Evolutionary conservation across 2,329 filamentous ascomycete genomes (phyloP).

Genomic region (Colletotrichum sp.): DNA sequence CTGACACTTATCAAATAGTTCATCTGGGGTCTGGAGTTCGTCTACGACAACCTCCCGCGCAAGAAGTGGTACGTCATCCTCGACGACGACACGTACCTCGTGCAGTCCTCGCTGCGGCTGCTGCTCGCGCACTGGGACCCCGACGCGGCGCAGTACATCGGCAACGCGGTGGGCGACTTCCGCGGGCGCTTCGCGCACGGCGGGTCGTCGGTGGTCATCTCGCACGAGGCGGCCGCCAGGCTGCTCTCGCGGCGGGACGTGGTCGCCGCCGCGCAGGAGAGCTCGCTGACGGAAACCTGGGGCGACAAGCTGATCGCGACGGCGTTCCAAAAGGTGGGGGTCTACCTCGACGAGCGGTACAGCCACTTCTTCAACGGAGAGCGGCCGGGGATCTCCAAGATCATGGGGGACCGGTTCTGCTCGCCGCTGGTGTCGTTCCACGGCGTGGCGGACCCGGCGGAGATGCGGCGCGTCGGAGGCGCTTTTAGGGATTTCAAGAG

Average conservation of each 20-base stretch:
- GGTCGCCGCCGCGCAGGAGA: constrained; percentile 47
- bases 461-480: constrained; percentile 50
- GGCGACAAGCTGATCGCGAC: constrained; percentile 60
- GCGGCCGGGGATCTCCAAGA: constrained; percentile 50
- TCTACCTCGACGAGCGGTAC: constrained; percentile 62
- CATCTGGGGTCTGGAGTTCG: constrained; percentile 58
- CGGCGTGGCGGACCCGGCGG: constrained; percentile 46
- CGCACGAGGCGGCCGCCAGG: constrained; percentile 51
- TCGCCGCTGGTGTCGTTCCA: constrained; percentile 61
- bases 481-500: constrained; percentile 40
- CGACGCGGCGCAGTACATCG: constrained; percentile 52
- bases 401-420: constrained; percentile 56
- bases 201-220: constrained; percentile 59
- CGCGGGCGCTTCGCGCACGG: constrained; percentile 61
- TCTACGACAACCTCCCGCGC: constrained; percentile 52
- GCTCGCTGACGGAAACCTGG: constrained; percentile 56
- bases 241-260: constrained; percentile 49
- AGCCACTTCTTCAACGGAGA: constrained; percentile 62
- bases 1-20: constrained; percentile 41
- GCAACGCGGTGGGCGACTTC: constrained; percentile 63
- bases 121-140: constrained; percentile 56
- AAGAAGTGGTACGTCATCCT: constrained; percentile 66
- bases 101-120: constrained; percentile 51
- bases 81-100: constrained; percentile 63
- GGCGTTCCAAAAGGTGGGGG: constrained; percentile 55